Percentiles rank a stretch among this genome's conserved stretches.
Conservation (phyloP, 345 rosid species). For the Mangifera indica region DNA sequence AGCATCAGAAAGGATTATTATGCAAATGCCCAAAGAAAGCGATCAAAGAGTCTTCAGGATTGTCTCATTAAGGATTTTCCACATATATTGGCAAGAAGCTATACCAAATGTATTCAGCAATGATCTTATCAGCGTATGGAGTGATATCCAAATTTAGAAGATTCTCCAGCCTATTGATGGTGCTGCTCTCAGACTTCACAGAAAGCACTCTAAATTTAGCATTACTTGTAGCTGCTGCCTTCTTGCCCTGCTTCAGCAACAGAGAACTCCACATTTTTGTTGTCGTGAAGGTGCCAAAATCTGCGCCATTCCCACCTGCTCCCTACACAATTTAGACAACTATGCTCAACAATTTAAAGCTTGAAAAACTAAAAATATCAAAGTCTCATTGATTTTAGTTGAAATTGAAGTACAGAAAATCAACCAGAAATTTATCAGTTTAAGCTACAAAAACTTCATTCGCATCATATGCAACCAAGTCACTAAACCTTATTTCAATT, state of each 20-base stretch:
- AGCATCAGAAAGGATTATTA: not conserved
- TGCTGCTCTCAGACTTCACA: conserved; percentile 60
- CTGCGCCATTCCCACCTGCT: conserved; percentile 72
- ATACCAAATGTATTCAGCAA: conserved; percentile 98
- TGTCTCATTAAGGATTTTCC: no score
- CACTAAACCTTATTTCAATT: not conserved
- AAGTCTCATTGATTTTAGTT: not conserved
- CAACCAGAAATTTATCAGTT: not conserved
- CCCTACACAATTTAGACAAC: conserved; percentile 27
- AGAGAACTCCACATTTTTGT: conserved; percentile 67
- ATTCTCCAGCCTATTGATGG: conserved; percentile 67
- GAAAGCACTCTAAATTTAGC: conserved; percentile 62
- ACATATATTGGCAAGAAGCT: not conserved
- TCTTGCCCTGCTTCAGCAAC: conserved; percentile 68
- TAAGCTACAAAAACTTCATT: no score
- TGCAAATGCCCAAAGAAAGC: not conserved
- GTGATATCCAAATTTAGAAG: conserved; percentile 79
- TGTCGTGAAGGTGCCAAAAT: conserved; percentile 66
- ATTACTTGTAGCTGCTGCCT: conserved; percentile 38
- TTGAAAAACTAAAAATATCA: conserved; percentile 5
- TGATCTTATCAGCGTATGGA: conserved; percentile 80
- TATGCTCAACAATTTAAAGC: conserved; percentile 8
- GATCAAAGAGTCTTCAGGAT: not conserved
- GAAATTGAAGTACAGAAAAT: not conserved
- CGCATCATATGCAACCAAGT: not conserved